Percentiles rank a stretch among this genome's conserved stretches.
phyloP scores from a whole-genome alignment of 192 early-diverging fungal species.

The Umbelopsis vinacea region DNA sequence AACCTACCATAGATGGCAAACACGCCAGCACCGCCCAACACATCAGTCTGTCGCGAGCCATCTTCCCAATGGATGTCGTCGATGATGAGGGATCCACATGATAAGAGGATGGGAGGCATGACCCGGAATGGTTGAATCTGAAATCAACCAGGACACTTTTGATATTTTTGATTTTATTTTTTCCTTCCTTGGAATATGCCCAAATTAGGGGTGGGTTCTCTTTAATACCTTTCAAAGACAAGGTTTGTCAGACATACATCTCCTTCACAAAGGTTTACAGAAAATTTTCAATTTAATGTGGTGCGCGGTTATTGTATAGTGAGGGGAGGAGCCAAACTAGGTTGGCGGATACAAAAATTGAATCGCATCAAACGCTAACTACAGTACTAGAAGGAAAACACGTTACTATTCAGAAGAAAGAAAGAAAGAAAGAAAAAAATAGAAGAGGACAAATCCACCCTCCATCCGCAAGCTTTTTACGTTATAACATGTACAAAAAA shows the following conservation, averaged over 20 bases:
- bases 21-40: constrained; percentile 48
- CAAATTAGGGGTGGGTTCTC: neutral
- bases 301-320: no score
- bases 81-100: constrained; percentile 41
- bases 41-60: constrained; percentile 33
- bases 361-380: no score
- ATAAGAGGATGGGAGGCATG: neutral
- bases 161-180: no score
- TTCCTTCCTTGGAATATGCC: neutral
- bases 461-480: no score
- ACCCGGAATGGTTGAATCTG: no score
- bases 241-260: neutral
- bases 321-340: no score
- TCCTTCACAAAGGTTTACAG: no score
- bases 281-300: no score
- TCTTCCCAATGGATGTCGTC: constrained; percentile 39
- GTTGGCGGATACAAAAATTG: no score
- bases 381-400: no score
- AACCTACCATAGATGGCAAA: constrained; percentile 47
- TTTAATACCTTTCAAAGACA: neutral
- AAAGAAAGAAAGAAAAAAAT: neutral
- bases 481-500: constrained; percentile 14
- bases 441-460: neutral
- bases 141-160: no score
- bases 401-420: no score